Base-by-base conservation (phyloP, 2,329 filamentous ascomycete species). In the Ascochyta clinopodiicola region DNA sequence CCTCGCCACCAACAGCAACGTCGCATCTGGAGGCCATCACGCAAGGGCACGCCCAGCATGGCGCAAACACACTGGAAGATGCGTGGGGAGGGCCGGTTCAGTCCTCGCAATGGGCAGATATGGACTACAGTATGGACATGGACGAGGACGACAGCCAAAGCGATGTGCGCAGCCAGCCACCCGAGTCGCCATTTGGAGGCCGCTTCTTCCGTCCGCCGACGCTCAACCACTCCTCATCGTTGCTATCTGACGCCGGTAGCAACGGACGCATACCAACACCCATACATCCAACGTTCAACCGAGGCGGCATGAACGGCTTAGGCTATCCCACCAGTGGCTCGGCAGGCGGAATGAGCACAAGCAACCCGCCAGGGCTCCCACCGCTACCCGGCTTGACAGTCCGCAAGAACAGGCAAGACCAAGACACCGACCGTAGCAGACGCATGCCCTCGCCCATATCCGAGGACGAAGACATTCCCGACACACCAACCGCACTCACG, bases 361-460 rank as follows among this genome's bases (percentile, higher is more conserved):
- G 35, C 55, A 64, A 57, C 45, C 37, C 55, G 12, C 8, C 32
- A 35, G 32, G 32, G n/a, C 39, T 62, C 17, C 49, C 58, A 1
- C 47, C 63, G 0, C 54, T 62, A 13, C 65, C 67, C 38, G 54
- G 60, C 34, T 61, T 64, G 10, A 50, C 64, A 35, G 51, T 60
- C 7, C 61, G 67, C 48, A 70, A 68, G 37, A 57, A 61, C 17
- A 51, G 60, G n/a, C 64, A 62, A 51, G 57, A 64, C 6, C 36
- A 39, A n/a, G 56, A 65, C 21, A 45, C 63, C 36, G 65, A 74
- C 45, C 61, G 71, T 17, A 67, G 59, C 36, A 57, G 68, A 21
- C 71, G 72, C 39, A 76, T 77, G 72, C 75, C 75, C 3, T 77
- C 75, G 19, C 75, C 75, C 42, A 77, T 77, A 40, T 74, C 72